Evolutionary conservation across 345 rosid genomes (phyloP).

Genomic region (Eucalyptus brandiana): DNA sequence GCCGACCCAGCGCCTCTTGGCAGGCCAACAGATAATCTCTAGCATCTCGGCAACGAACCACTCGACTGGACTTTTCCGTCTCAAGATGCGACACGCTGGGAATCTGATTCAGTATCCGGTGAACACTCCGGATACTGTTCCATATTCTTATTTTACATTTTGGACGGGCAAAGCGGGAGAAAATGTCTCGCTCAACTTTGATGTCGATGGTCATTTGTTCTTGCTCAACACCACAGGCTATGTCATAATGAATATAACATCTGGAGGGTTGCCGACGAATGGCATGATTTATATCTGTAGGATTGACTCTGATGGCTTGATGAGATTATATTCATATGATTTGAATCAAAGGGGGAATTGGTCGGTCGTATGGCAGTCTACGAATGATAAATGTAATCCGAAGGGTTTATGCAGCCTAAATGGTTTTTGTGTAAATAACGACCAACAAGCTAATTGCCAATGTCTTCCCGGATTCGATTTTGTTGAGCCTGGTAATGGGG

Average conservation of each 20-base stretch:
- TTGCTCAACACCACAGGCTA: background rate
- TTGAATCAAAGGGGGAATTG: background rate
- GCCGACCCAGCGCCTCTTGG: background rate
- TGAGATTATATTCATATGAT: background rate
- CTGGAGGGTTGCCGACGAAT: background rate
- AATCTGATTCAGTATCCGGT: conserved; percentile 13
- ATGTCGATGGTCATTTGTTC: conserved; percentile 2
- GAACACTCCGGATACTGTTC: background rate
- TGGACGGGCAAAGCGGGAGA: background rate
- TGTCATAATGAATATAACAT: background rate
- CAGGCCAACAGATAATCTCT: background rate
- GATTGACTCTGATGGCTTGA: conserved; percentile 6
- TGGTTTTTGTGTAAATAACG: background rate
- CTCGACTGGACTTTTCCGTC: conserved; percentile 3
- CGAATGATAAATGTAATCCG: background rate
- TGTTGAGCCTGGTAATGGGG: background rate
- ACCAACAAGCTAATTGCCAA: background rate
- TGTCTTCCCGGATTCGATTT: background rate
- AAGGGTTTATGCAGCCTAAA: conserved; percentile 6
- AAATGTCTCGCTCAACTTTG: conserved; percentile 2
- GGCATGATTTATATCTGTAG: background rate
- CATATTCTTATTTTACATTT: background rate
- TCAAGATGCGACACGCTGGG: conserved; percentile 5
- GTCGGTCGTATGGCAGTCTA: background rate
- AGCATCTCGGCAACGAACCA: background rate